phyloP scores from a whole-genome alignment of 257 asterid species.

The Solanum arcanum region DNA sequence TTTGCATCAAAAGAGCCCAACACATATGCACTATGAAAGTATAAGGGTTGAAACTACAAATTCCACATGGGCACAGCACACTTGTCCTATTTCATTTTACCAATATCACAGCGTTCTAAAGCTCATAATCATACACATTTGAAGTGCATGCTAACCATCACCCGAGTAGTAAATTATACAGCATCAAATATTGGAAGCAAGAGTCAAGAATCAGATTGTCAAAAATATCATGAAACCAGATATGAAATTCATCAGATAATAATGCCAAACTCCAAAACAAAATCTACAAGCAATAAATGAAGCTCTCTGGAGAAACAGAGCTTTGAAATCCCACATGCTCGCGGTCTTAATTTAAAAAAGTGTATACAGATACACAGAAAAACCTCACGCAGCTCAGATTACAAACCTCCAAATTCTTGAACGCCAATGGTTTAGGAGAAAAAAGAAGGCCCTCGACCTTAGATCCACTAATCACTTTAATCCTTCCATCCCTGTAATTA shows the following conservation, averaged over 20 bases:
- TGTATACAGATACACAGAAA: background rate
- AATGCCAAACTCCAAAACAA: background rate
- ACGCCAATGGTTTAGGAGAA: conserved; percentile 71
- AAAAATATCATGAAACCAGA: background rate
- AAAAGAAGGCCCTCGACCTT: conserved; percentile 77
- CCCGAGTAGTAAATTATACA: background rate
- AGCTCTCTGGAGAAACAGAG: background rate
- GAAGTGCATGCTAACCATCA: background rate
- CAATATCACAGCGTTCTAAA: background rate
- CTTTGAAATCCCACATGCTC: background rate
- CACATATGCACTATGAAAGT: background rate
- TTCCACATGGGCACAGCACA: background rate
- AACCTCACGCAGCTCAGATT: background rate
- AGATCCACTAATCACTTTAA: conserved; percentile 82
- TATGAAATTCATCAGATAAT: background rate
- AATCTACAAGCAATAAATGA: background rate
- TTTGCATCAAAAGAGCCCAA: background rate
- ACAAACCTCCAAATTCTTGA: conserved; percentile 84
- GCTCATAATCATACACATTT: background rate
- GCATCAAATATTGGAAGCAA: background rate
- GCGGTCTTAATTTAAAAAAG: background rate
- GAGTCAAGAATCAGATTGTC: background rate
- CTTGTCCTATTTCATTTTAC: background rate
- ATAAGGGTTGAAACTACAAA: background rate
- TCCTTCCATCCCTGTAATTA: conserved; percentile 81